phyloP scores from a whole-genome alignment of 2,329 filamentous ascomycete species.

The Pseudomassariella vexata region DNA sequence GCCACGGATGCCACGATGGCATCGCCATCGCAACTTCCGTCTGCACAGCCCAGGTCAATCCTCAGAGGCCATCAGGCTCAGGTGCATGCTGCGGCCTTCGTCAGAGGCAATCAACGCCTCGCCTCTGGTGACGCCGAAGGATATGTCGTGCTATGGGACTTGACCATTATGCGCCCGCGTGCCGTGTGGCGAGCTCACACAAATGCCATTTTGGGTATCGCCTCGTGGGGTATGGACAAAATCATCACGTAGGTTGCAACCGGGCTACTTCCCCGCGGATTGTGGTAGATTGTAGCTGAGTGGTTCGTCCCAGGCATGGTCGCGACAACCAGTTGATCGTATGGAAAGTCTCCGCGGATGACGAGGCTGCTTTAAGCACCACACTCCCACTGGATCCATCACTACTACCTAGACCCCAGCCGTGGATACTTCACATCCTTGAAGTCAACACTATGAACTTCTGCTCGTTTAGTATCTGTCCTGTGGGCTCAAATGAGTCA shows the following conservation, averaged over 20 bases:
- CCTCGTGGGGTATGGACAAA: conserved; percentile 63
- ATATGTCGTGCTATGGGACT: conserved; percentile 80
- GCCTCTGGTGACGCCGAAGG: conserved; percentile 86
- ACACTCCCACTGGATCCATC: conserved; percentile 64
- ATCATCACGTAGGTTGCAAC: conserved; percentile 69
- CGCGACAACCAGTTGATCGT: conserved; percentile 81
- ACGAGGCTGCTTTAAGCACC: conserved; percentile 61
- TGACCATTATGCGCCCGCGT: conserved; percentile 71
- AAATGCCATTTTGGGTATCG: conserved; percentile 68
- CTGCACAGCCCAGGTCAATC: conserved; percentile 52
- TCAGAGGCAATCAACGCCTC: conserved; percentile 68
- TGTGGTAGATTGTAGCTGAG: conserved; percentile 9
- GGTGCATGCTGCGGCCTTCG: conserved; percentile 72
- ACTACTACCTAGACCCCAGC: conserved; percentile 48
- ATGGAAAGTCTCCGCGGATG: conserved; percentile 64
- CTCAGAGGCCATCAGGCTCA: conserved; percentile 80
- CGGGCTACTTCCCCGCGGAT: not conserved
- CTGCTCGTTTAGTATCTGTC: conserved; percentile 70
- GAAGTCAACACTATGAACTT: conserved; percentile 94
- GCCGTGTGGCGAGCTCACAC: conserved; percentile 85
- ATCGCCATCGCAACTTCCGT: conserved; percentile 20
- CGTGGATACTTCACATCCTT: conserved; percentile 81
- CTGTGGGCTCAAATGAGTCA: conserved; percentile 23
- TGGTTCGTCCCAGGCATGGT: conserved; percentile 60
- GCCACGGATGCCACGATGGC: conserved; percentile 11